Percentiles rank a stretch among this genome's conserved stretches.
phyloP scores from a whole-genome alignment of 2,329 filamentous ascomycete species.

The Ploettnerulaceae sp. region DNA sequence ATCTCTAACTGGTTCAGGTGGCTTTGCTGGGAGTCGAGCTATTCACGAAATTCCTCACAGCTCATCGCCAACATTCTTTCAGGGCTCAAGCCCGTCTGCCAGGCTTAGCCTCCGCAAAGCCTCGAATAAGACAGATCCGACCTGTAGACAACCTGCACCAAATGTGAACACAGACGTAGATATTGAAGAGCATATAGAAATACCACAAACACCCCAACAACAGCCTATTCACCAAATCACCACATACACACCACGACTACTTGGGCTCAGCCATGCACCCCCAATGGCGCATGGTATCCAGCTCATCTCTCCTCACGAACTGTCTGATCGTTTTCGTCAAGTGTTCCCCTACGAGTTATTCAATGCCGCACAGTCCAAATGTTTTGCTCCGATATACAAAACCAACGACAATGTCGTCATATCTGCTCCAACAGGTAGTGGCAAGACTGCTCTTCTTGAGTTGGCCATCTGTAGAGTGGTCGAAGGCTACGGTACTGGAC shows the following conservation, averaged over 20 bases:
- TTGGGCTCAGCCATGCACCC: slow-evolving; percentile 28
- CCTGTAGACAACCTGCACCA: not conserved
- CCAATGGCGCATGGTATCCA: slow-evolving; percentile 46
- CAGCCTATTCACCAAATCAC: slow-evolving; percentile 1
- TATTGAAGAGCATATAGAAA: not conserved
- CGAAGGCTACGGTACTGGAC: slow-evolving; percentile 47
- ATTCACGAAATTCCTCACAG: slow-evolving; percentile 3
- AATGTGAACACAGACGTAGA: not conserved
- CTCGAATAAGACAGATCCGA: slow-evolving; percentile 10
- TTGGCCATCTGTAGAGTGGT: slow-evolving; percentile 73
- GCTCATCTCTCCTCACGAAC: slow-evolving; percentile 51
- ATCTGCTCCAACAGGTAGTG: slow-evolving; percentile 77
- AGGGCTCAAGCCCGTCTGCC: slow-evolving; percentile 29
- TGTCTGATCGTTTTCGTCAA: slow-evolving; percentile 65
- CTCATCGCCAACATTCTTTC: slow-evolving; percentile 22
- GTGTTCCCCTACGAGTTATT: slow-evolving; percentile 72
- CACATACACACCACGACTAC: slow-evolving; percentile 6
- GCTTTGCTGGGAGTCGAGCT: slow-evolving; percentile 20
- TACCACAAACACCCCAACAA: slow-evolving; percentile 14
- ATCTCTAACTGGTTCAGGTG: slow-evolving; percentile 22
- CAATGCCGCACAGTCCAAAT: slow-evolving; percentile 80
- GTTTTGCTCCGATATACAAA: slow-evolving; percentile 61
- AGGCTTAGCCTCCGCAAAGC: slow-evolving; percentile 27
- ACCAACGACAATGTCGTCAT: slow-evolving; percentile 73
- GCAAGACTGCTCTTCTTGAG: slow-evolving; percentile 78